A percentile compares a stretch with the other conserved stretches of the same genome.
Conservation (phyloP, 176 grass and related monocot species). For the Phoenix dactylifera region DNA sequence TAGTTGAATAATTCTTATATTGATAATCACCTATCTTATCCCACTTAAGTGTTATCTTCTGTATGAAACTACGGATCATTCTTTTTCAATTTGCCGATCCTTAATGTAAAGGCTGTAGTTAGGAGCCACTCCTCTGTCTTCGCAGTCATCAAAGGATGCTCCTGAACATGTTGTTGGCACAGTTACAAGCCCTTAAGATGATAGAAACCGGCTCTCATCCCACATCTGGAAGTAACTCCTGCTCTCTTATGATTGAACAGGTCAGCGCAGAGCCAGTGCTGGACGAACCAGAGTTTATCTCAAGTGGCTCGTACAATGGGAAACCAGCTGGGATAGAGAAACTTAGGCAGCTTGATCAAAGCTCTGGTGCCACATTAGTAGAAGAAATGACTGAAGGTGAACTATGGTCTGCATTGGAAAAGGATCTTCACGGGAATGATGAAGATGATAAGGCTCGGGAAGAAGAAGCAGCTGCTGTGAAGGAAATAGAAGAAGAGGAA, state of each 20-base stretch:
- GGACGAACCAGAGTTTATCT: neutral
- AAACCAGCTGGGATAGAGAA: neutral
- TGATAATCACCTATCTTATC: no score
- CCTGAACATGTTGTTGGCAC: no score
- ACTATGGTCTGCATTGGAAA: constrained; percentile 25
- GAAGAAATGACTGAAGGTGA: constrained; percentile 13
- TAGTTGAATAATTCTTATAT: no score
- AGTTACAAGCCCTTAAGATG: no score
- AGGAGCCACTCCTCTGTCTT: no score
- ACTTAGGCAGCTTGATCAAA: neutral
- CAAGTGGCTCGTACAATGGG: neutral
- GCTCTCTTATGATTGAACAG: neutral
- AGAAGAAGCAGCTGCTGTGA: constrained; percentile 4
- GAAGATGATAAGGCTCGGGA: constrained; percentile 7
- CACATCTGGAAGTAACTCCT: no score
- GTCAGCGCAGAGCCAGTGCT: neutral
- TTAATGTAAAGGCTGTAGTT: no score
- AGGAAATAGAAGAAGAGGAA: constrained; percentile 6
- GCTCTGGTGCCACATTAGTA: neutral
- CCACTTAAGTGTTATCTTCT: no score
- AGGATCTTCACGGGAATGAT: constrained; percentile 1
- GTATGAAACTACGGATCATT: no score
- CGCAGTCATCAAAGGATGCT: no score
- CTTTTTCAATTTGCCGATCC: no score
- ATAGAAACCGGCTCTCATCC: no score